Evolutionary conservation across 2,329 filamentous ascomycete species (phyloP), one percentile per base, ranked within the genome.

Genomic region (Sporothrix humicola): DNA sequence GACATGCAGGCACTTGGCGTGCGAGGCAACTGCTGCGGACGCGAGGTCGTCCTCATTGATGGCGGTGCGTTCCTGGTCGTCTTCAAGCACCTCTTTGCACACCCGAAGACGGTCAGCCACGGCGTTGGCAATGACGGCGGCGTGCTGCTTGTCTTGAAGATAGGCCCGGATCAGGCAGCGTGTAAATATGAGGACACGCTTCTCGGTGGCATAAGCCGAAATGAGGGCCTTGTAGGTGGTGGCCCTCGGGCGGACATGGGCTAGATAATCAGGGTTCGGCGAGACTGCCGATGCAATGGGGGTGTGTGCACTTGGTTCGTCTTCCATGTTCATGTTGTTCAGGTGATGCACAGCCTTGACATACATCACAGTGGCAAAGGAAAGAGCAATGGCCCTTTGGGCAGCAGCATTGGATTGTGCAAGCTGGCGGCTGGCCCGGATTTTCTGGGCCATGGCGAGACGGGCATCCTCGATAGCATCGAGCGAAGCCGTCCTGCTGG

Each of bases 21-120:
- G 61, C 20, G 61, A 66, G 10, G 61, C 61, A 26, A 66, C 46
- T 12, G 61, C 61, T 5, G 59, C 61, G 4, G 61, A n/a, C 1
- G 61, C 48, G 42, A 66, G 12, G 61, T 66, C 61, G 7, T 66
- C 61, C 42, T 66, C 37, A 13, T 66, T 66, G 61, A 66, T 26
- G 5, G 42, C 42, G 4, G n/a, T 20, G 42, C 23, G 61, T 20
- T 66, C 61, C 42, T 26, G 42, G 61, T 66, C 42, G n/a, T 66
- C 42, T 4, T 6, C 20, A 42, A 66, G 42, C 3, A 44, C 61
- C 12, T 26, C 37, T 9, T 20, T n/a, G n/a, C 61, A 66, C 12
- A 46, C n/a, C 20, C 12, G 42, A 42, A 66, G 20, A 44, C 61
- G 61, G 13, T 46, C 61, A 20, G n/a, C 61, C n/a, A 66, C 61